Percentiles rank a stretch among this genome's conserved stretches.
phyloP scores from a whole-genome alignment of 2,329 filamentous ascomycete species.

The Berkeleyomyces rouxiae region DNA sequence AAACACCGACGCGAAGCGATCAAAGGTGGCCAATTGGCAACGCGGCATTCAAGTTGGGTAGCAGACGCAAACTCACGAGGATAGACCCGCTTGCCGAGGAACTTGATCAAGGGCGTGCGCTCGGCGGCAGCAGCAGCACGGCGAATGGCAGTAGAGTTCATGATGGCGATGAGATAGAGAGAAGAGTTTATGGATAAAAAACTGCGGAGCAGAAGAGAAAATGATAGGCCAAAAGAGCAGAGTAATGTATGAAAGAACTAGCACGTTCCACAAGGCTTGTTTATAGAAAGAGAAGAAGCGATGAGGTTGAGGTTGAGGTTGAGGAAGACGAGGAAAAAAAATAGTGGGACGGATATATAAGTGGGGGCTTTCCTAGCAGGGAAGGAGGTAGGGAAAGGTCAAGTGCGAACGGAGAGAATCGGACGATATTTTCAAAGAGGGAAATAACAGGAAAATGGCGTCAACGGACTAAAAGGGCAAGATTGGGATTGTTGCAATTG shows the following conservation, averaged over 20 bases:
- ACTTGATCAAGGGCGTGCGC: conserved; percentile 44
- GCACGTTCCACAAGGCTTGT: background rate
- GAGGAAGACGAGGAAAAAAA: background rate
- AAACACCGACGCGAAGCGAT: background rate
- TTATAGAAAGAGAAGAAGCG: background rate
- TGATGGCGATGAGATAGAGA: conserved; percentile 17
- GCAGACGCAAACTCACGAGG: conserved; percentile 31
- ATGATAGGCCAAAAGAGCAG: background rate
- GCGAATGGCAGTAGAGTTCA: conserved; percentile 40
- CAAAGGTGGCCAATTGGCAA: background rate
- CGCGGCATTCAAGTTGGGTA: background rate
- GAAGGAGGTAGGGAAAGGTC: background rate
- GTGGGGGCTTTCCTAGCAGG: background rate
- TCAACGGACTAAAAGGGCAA: background rate
- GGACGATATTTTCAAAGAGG: background rate
- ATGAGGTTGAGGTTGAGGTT: background rate
- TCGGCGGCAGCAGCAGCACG: conserved; percentile 41
- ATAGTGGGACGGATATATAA: background rate
- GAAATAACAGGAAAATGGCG: background rate
- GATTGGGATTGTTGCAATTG: background rate
- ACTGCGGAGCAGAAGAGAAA: background rate
- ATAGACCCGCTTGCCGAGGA: conserved; percentile 42
- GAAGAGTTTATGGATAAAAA: background rate
- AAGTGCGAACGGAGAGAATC: conserved; percentile 1
- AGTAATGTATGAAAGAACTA: background rate